Conservation (phyloP, 495 filamentous ascomycete species). For the Tuber borchii region DNA sequence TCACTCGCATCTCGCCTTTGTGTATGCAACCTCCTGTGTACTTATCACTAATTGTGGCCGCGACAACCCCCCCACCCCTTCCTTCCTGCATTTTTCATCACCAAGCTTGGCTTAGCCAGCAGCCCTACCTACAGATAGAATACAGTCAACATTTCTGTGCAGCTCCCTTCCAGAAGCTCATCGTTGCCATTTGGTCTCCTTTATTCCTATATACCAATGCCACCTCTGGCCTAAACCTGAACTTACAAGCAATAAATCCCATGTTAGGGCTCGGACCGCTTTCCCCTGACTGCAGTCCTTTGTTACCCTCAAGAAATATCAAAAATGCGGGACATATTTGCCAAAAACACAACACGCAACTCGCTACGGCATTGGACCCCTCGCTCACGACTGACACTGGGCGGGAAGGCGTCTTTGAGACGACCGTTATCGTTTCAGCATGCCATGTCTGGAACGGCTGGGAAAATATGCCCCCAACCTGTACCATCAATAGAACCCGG, state of each 20-base stretch:
- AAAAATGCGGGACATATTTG: conserved; percentile 8
- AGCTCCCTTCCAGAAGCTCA: conserved; percentile 4
- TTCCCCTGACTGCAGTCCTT: conserved; percentile 6
- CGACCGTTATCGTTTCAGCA: conserved; percentile 10
- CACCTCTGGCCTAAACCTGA: neutral
- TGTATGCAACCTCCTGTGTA: conserved; percentile 9
- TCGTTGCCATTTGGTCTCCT: neutral
- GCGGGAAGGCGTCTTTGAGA: conserved; percentile 9
- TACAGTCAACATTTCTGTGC: neutral
- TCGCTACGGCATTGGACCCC: conserved; percentile 1
- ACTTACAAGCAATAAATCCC: conserved; percentile 2
- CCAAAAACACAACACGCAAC: conserved; percentile 13
- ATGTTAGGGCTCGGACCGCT: conserved; percentile 18
- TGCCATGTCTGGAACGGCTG: neutral
- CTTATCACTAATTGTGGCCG: conserved; percentile 17
- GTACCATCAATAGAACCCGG: neutral
- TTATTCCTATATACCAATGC: conserved; percentile 1
- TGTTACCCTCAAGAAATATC: neutral
- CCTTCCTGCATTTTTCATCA: neutral
- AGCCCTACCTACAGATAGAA: conserved; percentile 8
- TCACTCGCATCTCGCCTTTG: conserved; percentile 1
- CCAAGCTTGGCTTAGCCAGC: conserved; percentile 4
- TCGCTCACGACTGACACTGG: neutral
- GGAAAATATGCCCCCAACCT: neutral
- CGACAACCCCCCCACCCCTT: conserved; percentile 1